Evolutionary conservation across 2,329 filamentous ascomycete genomes (phyloP), one percentile per base, ranked within the genome.

Genomic region (Aureobasidium musti): DNA sequence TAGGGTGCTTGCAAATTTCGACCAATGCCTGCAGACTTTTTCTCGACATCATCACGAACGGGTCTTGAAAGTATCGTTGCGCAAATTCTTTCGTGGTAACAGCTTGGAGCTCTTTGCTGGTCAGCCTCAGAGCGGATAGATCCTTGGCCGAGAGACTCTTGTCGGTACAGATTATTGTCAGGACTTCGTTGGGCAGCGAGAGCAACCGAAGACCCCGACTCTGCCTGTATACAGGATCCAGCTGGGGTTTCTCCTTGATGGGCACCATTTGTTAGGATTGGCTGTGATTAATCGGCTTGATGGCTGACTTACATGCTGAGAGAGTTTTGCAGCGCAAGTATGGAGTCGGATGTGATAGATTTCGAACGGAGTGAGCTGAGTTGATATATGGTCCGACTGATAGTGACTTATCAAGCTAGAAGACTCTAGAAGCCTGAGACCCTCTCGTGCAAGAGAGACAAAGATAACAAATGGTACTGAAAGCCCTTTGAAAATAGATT

Each of bases 241-340:
- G n/a, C n/a, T n/a, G n/a, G n/a, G n/a, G n/a, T n/a, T n/a, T 6
- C 3, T 28, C 28, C 8, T n/a, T 33, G 17, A 7, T 1, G 41
- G 11, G 33, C 33, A 35, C 8, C 33, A 21, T 21, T 3, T 21
- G 28, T 33, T 3, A n/a, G 8, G 35, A 2, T 10, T 8, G 11
- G 10, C 3, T n/a, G 3, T 8, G 2, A 28, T 5, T 2, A 1
- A n/a, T n/a, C 21, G 13, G 1, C 8, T 13, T 13, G 19, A 10
- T 33, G 14, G 26, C n/a, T 1, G 28, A n/a, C 49, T 30, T 33
- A 52, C 49, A 14, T 47, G n/a, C 11, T 35, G 8, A 11, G 8
- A 10, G 8, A 10, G 10, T 10, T 35, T 35, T 10, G 30, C 8
- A 33, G 30, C 30, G 8, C 30, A 8, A 11, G 6, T 35, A 2